These are phyloP conservation scores for Penicillium cinerascens DNA, from an alignment of 495 filamentous ascomycete species.

Conservation along the genomic window DNA sequence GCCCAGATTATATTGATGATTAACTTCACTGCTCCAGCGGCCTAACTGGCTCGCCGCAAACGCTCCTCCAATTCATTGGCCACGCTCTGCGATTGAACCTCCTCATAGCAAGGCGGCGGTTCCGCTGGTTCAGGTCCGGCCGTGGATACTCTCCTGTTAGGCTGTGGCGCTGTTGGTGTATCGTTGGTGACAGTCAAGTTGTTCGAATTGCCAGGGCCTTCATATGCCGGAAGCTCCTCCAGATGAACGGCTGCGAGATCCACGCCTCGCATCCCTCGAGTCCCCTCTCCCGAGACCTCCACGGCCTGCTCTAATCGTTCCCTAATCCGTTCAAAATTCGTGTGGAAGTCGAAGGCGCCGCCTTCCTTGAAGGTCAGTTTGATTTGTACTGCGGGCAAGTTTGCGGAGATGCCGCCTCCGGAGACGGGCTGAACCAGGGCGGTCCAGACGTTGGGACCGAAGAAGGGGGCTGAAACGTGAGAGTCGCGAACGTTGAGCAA, in stretches of 20 bases:
- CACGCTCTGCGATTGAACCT: conserved; percentile 79
- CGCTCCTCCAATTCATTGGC: conserved; percentile 54
- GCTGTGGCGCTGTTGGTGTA: conserved; percentile 8
- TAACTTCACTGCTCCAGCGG: neutral
- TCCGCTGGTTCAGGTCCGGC: conserved; percentile 55
- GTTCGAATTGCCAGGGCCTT: conserved; percentile 27
- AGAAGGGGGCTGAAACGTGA: conserved; percentile 88
- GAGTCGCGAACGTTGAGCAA: conserved; percentile 82
- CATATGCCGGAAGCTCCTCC: conserved; percentile 84
- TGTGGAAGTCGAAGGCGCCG: conserved; percentile 88
- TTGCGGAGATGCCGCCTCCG: conserved; percentile 80
- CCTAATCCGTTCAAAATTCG: conserved; percentile 77
- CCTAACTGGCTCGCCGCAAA: conserved; percentile 35
- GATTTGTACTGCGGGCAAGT: conserved; percentile 66
- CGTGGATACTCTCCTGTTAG: conserved; percentile 15
- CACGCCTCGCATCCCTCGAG: conserved; percentile 46
- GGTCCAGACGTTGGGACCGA: conserved; percentile 93
- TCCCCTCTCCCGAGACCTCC: conserved; percentile 58
- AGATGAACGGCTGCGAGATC: conserved; percentile 61
- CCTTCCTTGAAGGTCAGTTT: conserved; percentile 92
- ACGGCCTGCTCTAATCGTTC: conserved; percentile 76
- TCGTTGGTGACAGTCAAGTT: conserved; percentile 2
- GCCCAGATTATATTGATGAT: neutral
- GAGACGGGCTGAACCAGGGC: conserved; percentile 73
- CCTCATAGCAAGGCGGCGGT: conserved; percentile 90